Evolutionary conservation across 768 basidiomycete genomes (phyloP), one percentile per base, ranked within the genome.

Genomic region (Suillus luteus): DNA sequence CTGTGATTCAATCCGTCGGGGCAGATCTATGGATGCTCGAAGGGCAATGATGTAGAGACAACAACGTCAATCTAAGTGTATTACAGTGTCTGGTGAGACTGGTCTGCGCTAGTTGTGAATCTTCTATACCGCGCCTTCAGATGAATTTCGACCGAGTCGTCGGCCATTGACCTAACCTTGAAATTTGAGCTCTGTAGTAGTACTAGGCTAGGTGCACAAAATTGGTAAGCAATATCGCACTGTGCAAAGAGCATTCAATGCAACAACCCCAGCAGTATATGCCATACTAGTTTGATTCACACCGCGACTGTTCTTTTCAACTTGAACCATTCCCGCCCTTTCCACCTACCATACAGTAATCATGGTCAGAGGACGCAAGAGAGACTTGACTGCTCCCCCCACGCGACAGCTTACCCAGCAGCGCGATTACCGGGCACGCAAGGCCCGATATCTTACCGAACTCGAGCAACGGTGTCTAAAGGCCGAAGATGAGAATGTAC

Each of bases 351-450:
- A 41, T 41, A 27, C 27, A 27, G 66, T 49, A 58, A 55, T 64
- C 65, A 87, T 89, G 87, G 83, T 86, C 59, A 79, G 87, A 73
- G 87, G 87, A 49, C 84, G 87, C 68, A 86, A 87, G 75, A 87
- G 85, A 73, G 85, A 89, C 75, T 74, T 83, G 43, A 83, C 85
- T 27, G 86, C 85, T 59, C 85, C 86, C 31, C 81, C 85, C 3
- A 81, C 84, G 24, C 82, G 86, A 35, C 81, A 85, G 48, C 80
- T 89, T 35, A 78, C 83, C 55, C 85, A 86, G 67, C 87, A 89
- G 71, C 81, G 87, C 12, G 86, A 86, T 73, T 89, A 87, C 70
- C 83, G 87, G 22, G 86, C 86, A 8, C 80, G 86, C 59, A 85
- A 84, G 68, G 83, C 85, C 5, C 79, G 79, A 61, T 85, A 87